Base-by-base conservation (phyloP, 352 stramenopile genomes). In the Pythium dissimile region DNA sequence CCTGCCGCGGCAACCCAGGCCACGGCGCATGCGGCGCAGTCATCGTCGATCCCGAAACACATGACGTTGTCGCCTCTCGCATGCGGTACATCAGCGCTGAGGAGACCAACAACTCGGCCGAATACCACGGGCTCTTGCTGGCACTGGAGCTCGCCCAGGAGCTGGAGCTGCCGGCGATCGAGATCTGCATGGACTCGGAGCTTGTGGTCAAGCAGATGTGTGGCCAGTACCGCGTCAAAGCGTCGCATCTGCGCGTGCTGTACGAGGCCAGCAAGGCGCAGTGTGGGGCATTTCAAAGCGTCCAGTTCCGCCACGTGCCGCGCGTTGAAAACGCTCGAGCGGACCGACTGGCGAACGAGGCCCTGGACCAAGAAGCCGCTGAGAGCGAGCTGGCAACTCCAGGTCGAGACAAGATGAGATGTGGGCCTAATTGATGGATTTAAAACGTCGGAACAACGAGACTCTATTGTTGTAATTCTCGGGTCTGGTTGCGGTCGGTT, bases 151-250 rank as follows among this genome's bases (percentile, higher is more conserved):
- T 89, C 34, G 82, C 79, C 23, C 58, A 78, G 46, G 55, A 71
- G 9, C 68, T 75, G 21, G 39, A 67, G 20, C 62, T 69, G 12
- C 27, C 52, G 5, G 39, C 70, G 41, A 59, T 92, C 20, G 59
- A 75, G 46, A 65, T 92, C 18, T 72, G 73, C 68, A 83, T 92
- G 82, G 82, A 92, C 74, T 92, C 82, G 69, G 73, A 89, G 66
- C 72, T 92, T 44, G 66, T 92, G n/a, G 64, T 89, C 35, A 75
- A 78, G 35, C 82, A 92, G 54, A 92, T 92, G 79, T 65, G 70
- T 28, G 82, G 77, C 32, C 59, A 74, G 28, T 92, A 89, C 57
- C 79, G 75, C 58, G 82, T 92, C 49, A 88, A 89, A 50, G 72
- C 78, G 12, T 62, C 72, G 7, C 75, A 86, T 43, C 64, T 92